Base-by-base conservation (phyloP, 257 asterid genomes). In the Galeopsis tetrahit region DNA sequence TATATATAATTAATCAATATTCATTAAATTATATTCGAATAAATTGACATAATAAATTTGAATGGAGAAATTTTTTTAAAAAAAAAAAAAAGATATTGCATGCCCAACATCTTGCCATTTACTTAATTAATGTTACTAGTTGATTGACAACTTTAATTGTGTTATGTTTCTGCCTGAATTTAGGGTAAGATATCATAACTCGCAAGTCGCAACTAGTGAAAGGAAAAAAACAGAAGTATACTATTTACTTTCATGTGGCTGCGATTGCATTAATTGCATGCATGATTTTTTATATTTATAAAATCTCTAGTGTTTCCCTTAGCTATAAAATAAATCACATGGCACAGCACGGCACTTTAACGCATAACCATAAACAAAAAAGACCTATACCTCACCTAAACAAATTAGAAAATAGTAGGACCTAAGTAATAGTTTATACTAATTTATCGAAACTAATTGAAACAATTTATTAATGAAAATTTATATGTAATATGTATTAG, bases 141-240 rank as follows among this genome's bases (percentile, higher is more conserved):
- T 53, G 48, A 31, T 17, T 28, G 33, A 62, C 17, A 71, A 17
- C 51, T 39, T 71, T 61, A 65, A 64, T 73, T 40, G 34, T 72
- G 64, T 51, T 39, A 21, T 31, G 35, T 33, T 48, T 17, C 49
- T 4, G 68, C 71, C 71, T 10, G 21, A 72, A 38, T 63, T 63
- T 63, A 28, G 71, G 70, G 9, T 38, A 28, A 17, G 68, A 9
- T 15, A 39, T 42, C 53, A 63, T 39, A 40, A 40, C 7, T 38
- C 14, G 34, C 40, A 40, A 40, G 5, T 38, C 14, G 34, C 39
- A 38, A 17, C 36, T 31, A 31, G 14, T 31, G 17, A 55, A 55
- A 2, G 14, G 3, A 33, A 33, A 5, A 31, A 10, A 59, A 11
- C 14, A 58, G 14, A 13, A 21, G 7, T 32, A 33, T 58, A 58